These are phyloP conservation scores for Chytriomyces sp. DNA, from an alignment of 192 early-diverging fungal genomes.

Conservation along the genomic window DNA sequence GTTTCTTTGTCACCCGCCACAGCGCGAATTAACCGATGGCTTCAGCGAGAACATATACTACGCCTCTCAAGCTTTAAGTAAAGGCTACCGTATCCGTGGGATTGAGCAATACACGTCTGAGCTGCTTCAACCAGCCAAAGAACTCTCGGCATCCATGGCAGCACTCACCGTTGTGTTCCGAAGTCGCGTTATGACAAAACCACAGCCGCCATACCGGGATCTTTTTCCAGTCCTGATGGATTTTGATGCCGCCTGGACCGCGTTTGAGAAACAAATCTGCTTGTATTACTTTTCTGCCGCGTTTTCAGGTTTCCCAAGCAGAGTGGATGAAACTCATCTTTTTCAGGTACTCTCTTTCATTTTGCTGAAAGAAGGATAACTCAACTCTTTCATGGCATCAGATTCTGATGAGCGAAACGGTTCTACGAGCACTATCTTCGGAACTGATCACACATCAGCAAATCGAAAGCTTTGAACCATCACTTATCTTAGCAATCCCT, in stretches of 20 bases:
- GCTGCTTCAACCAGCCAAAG: constrained; percentile 52
- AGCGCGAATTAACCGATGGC: constrained; percentile 67
- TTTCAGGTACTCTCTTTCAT: constrained; percentile 46
- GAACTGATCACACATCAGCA: constrained; percentile 47
- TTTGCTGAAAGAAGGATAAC: background rate
- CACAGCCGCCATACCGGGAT: constrained; percentile 43
- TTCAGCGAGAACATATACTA: constrained; percentile 76
- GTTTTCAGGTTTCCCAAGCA: constrained; percentile 49
- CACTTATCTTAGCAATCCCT: constrained; percentile 63
- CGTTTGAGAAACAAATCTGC: constrained; percentile 73
- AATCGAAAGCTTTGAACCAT: constrained; percentile 63
- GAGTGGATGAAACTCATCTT: constrained; percentile 52
- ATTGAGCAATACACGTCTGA: constrained; percentile 63
- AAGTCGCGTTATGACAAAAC: constrained; percentile 1
- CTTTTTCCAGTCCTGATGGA: constrained; percentile 62
- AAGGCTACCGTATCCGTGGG: constrained; percentile 71
- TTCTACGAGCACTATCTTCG: constrained; percentile 50
- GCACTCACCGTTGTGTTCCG: constrained; percentile 61
- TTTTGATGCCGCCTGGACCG: constrained; percentile 70
- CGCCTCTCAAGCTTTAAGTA: constrained; percentile 68
- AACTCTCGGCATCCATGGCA: constrained; percentile 62
- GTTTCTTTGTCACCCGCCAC: constrained; percentile 14
- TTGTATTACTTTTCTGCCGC: constrained; percentile 70
- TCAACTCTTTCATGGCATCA: background rate
- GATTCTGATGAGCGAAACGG: constrained; percentile 67